Conservation (phyloP, 257 asterid species). For the Capsicum pubescens region DNA sequence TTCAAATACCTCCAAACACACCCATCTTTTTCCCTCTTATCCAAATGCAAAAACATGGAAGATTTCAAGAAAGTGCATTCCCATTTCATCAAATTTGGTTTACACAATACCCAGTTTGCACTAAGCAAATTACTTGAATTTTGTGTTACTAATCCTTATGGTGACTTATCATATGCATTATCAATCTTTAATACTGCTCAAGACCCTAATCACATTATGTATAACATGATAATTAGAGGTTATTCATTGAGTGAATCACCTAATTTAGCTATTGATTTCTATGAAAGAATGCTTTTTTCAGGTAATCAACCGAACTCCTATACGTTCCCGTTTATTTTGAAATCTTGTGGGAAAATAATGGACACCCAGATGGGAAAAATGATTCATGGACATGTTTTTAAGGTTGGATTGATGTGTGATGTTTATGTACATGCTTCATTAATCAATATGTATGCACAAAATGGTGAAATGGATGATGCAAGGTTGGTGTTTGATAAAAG, state of each 20-base stretch:
- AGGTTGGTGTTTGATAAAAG: constrained; percentile 44
- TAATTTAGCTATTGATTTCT: constrained; percentile 34
- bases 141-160: constrained; percentile 37
- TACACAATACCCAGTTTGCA: constrained; percentile 42
- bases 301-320: constrained; percentile 31
- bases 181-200: constrained; percentile 32
- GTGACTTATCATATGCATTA: constrained; percentile 34
- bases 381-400: constrained; percentile 41
- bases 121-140: constrained; percentile 40
- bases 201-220: constrained; percentile 33
- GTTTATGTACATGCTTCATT: constrained; percentile 43
- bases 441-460: constrained; percentile 40
- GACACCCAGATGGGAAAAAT: constrained; percentile 33
- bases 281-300: constrained; percentile 31
- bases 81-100: constrained; percentile 41
- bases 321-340: constrained; percentile 40
- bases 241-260: constrained; percentile 36
- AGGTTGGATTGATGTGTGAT: constrained; percentile 37
- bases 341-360: constrained; percentile 36
- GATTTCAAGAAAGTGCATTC: constrained; percentile 39
- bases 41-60: constrained; percentile 35
- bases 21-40: constrained; percentile 37
- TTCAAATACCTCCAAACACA: constrained; percentile 36
- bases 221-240: constrained; percentile 43
- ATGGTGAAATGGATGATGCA: constrained; percentile 40